A percentile compares a stretch with the other conserved stretches of the same genome.
Evolutionary conservation across 148 eudicot species (phyloP).

Genomic region (Gaultheria prostrata): DNA sequence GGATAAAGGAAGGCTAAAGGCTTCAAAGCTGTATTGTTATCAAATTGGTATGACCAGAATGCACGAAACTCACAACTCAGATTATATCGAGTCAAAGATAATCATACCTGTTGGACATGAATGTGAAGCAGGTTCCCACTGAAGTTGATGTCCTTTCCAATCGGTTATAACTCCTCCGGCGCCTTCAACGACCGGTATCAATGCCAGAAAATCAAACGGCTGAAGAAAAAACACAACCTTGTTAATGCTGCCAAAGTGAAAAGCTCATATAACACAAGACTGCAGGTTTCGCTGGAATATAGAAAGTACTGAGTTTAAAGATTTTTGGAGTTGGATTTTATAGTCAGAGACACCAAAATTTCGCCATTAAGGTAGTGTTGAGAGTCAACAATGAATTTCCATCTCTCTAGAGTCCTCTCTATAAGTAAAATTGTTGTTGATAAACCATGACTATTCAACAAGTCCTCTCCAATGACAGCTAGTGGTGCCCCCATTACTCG

Average conservation of each 20-base stretch:
- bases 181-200: slow-evolving; percentile 85
- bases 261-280: neutral
- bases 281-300: neutral
- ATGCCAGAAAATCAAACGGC: slow-evolving; percentile 90
- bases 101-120: slow-evolving; percentile 51
- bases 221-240: slow-evolving; percentile 24
- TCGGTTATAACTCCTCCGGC: slow-evolving; percentile 91
- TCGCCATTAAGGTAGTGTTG: neutral
- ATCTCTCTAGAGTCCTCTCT: neutral
- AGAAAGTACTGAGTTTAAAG: neutral
- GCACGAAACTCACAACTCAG: neutral
- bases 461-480: neutral
- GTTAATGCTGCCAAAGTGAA: neutral
- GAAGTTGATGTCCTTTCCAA: slow-evolving; percentile 67
- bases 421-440: neutral
- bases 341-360: neutral
- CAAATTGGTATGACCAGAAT: neutral
- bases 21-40: neutral
- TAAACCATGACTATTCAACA: neutral
- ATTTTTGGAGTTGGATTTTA: neutral
- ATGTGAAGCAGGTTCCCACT: slow-evolving; percentile 78
- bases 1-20: neutral
- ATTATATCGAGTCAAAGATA: neutral
- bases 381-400: neutral
- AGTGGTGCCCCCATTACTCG: neutral